Base-by-base conservation (phyloP, 371 early-diverging fungal genomes). In the Mucor mucedo region DNA sequence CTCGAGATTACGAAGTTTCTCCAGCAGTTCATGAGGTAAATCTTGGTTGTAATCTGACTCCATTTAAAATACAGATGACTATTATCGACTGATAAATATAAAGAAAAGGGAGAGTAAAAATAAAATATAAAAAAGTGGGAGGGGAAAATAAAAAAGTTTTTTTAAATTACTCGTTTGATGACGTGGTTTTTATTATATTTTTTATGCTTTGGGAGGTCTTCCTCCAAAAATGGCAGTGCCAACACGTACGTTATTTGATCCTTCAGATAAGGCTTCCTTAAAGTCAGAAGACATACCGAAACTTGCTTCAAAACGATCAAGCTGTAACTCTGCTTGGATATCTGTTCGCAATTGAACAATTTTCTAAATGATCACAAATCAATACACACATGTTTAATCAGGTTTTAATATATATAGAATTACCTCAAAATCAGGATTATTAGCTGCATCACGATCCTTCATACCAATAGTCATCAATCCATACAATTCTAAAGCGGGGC, bases 271-370 rank as follows among this genome's bases (percentile, higher is more conserved):
- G 6, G 97, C 97, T 39, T 84, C 79, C 63, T 85, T 83, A 81
- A 89, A 97, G 76, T 98, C 97, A 59, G 85, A 91, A n/a, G 95
- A 95, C 98, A 98, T 98, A 39, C 98, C 98, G 95, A 98, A 97
- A 71, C 95, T 95, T 94, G 83, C 71, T 93, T 95, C 54, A 97
- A 77, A 32, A 60, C 40, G 14, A 21, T 47, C 21, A 48, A 66
- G 49, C 67, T 58, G 48, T 84, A 64, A 58, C 29, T 53, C 44
- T 1, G 49, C 59, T 59, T 45, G 60, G 21, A 61, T 66, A 13
- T 50, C 44, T 4, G 56, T 29, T 33, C 38, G 41, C 47, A 58
- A 47, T 33, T 64, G 50, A 13, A 53, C 55, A 28, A 56, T 57
- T 56, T 50, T 65, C 60, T 65, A 39, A 35, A 8, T 52, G n/a